A percentile compares a stretch with the other conserved stretches of the same genome.
Conservation (phyloP, 106 monocot species). For the Allium sativum region DNA sequence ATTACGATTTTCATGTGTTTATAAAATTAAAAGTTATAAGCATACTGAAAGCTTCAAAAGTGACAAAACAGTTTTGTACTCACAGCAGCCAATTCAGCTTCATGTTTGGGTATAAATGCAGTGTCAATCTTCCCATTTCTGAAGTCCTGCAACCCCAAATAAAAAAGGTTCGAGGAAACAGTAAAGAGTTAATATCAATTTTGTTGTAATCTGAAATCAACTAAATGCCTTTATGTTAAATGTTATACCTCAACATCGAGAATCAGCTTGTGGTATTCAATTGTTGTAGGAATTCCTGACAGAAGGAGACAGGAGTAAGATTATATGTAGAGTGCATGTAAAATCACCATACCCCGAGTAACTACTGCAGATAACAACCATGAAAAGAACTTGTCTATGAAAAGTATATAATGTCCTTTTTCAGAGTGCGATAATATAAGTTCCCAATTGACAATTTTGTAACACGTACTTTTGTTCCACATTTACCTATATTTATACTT, state of each 20-base stretch:
- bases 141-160: slow-evolving; percentile 50
- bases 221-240: too few species aligned
- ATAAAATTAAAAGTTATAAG: background rate
- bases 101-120: slow-evolving; percentile 86
- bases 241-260: slow-evolving; percentile 62
- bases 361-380: background rate
- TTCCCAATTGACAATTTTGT: too few species aligned
- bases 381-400: background rate
- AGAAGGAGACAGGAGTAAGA: slow-evolving; percentile 3
- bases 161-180: background rate
- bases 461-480: too few species aligned
- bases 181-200: background rate
- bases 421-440: too few species aligned
- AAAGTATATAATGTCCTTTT: too few species aligned
- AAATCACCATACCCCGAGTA: background rate
- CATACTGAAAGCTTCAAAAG: background rate
- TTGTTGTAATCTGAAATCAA: too few species aligned
- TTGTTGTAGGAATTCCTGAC: slow-evolving; percentile 82
- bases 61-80: slow-evolving; percentile 8
- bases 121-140: slow-evolving; percentile 75
- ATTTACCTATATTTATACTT: too few species aligned
- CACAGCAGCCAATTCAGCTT: slow-evolving; percentile 61
- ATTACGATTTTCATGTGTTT: background rate
- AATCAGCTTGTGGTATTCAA: slow-evolving; percentile 91
- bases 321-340: background rate